Evolutionary conservation across 2,329 filamentous ascomycete genomes (phyloP).

Genomic region (Cordyceps javanica): DNA sequence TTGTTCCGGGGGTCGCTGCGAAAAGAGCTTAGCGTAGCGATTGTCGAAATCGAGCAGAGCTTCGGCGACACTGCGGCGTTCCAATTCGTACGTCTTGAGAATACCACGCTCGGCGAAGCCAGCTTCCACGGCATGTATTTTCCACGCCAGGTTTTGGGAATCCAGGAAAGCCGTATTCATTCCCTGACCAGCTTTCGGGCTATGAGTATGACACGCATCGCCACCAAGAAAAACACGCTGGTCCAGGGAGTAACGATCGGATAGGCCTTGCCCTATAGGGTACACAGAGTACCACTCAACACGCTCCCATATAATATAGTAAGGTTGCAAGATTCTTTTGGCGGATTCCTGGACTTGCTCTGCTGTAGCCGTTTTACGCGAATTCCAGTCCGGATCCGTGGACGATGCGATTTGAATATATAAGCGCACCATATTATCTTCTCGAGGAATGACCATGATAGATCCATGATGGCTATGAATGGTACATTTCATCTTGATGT

Average conservation of each 20-base stretch:
- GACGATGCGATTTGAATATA: constrained; percentile 63
- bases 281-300: constrained; percentile 74
- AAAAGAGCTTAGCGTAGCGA: constrained; percentile 86
- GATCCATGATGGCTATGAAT: constrained; percentile 70
- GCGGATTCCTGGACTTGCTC: constrained; percentile 59
- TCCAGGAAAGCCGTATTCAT: constrained; percentile 79
- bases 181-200: constrained; percentile 70
- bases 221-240: constrained; percentile 68
- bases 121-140: constrained; percentile 83
- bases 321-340: constrained; percentile 59
- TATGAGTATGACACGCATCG: constrained; percentile 75
- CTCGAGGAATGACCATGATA: constrained; percentile 73
- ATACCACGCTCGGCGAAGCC: constrained; percentile 72
- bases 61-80: constrained; percentile 80
- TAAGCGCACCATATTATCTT: constrained; percentile 61
- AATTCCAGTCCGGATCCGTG: constrained; percentile 54
- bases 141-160: constrained; percentile 89
- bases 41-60: constrained; percentile 81
- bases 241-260: constrained; percentile 60
- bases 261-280: constrained; percentile 68
- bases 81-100: constrained; percentile 78
- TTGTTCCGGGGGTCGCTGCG: constrained; percentile 65
- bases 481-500: constrained; percentile 74
- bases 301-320: constrained; percentile 59
- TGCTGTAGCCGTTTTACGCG: constrained; percentile 56